These are phyloP conservation scores for Pulveroboletus ravenelii DNA, from an alignment of 768 basidiomycete species.

Conservation along the genomic window DNA sequence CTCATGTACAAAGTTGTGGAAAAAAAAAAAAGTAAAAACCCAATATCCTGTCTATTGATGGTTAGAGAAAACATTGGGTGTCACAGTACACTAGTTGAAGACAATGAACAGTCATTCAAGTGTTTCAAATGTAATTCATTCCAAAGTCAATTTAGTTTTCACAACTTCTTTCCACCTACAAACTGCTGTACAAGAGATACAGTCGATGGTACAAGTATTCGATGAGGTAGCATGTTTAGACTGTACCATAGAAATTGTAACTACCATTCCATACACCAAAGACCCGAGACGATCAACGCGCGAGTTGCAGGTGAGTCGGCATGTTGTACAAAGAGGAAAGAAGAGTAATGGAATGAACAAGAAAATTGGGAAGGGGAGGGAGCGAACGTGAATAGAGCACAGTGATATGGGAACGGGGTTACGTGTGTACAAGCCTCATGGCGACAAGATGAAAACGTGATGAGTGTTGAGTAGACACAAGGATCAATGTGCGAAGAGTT, in stretches of 20 bases:
- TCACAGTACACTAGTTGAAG: neutral
- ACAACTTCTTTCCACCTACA: constrained; percentile 16
- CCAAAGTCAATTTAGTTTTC: neutral
- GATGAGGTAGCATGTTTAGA: constrained; percentile 2
- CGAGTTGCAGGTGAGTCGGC: neutral
- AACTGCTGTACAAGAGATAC: constrained; percentile 19
- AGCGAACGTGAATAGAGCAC: neutral
- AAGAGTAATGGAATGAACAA: neutral
- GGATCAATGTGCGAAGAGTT: neutral
- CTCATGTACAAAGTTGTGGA: constrained; percentile 6
- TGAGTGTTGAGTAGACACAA: neutral
- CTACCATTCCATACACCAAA: constrained; percentile 1
- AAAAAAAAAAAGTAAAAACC: neutral
- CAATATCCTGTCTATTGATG: neutral
- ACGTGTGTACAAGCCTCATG: constrained; percentile 8
- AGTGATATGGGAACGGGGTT: neutral
- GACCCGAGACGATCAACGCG: constrained; percentile 15
- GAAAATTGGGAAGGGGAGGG: neutral
- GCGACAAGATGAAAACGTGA: neutral
- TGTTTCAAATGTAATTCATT: neutral
- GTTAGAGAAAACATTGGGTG: neutral
- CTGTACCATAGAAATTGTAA: constrained; percentile 19
- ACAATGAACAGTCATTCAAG: too few species aligned
- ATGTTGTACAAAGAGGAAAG: constrained; percentile 18
- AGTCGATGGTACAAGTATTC: constrained; percentile 20